Evolutionary conservation across 306 rosid species (phyloP).

Genomic region (Cucurbita pepo): DNA sequence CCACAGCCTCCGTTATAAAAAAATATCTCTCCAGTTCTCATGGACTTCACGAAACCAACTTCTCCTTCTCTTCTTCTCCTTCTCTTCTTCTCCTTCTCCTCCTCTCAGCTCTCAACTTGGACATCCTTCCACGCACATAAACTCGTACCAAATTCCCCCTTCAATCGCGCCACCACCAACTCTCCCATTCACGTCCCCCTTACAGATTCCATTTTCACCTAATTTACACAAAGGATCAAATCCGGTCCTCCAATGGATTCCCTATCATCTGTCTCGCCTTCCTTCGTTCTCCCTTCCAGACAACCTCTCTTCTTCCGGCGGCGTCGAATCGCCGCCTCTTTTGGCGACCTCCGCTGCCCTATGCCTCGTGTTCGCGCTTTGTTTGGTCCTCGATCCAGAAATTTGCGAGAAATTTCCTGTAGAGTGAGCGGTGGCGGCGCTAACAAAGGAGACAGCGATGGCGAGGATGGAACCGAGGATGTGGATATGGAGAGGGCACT

Average conservation of each 20-base stretch:
- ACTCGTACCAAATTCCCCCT: background rate
- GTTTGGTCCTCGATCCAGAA: conserved; percentile 2
- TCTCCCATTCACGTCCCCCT: background rate
- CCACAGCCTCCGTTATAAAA: background rate
- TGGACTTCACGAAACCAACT: background rate
- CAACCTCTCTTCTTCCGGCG: conserved; percentile 22
- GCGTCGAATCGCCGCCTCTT: conserved; percentile 14
- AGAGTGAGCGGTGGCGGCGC: conserved; percentile 11
- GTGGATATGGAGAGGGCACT: conserved; percentile 69
- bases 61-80: conserved; percentile 6
- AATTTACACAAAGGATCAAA: background rate
- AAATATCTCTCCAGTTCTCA: background rate
- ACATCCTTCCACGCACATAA: conserved; percentile 10
- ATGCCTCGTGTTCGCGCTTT: conserved; percentile 11
- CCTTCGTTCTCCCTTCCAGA: conserved; percentile 48
- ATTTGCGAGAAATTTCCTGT: conserved; percentile 16
- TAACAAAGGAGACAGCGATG: background rate
- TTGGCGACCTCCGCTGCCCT: conserved; percentile 5
- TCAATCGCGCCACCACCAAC: conserved; percentile 6
- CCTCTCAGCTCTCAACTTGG: background rate
- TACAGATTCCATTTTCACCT: background rate
- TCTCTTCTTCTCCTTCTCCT: background rate
- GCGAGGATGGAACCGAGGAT: conserved; percentile 23
- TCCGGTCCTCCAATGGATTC: conserved; percentile 49
- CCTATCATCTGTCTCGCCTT: conserved; percentile 56